These are phyloP conservation scores for Saccharomycopsis hybrid DNA, from an alignment of 1,139 yeast genomes.

Conservation along the genomic window DNA sequence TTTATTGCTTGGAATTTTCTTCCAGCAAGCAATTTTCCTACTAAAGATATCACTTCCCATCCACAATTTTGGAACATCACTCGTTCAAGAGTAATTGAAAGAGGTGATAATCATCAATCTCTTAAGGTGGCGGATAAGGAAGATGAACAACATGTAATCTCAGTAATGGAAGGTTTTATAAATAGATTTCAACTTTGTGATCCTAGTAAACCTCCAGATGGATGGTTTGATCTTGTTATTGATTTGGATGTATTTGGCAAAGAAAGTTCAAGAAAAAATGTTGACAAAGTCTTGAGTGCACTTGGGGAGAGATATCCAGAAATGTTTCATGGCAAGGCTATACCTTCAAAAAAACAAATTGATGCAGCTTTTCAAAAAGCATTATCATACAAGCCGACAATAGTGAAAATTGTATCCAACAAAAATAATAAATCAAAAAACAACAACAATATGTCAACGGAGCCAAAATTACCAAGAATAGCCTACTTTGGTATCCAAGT, in stretches of 20 bases:
- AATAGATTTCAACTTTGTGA: conserved; percentile 60
- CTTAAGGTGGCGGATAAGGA: conserved; percentile 51
- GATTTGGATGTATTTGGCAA: conserved; percentile 39
- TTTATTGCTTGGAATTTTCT: conserved; percentile 69
- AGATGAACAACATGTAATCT: conserved; percentile 37
- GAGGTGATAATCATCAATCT: conserved; percentile 92
- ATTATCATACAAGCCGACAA: conserved; percentile 44
- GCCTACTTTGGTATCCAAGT: conserved; percentile 15
- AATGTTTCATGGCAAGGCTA: conserved; percentile 25
- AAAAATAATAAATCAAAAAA: conserved; percentile 24
- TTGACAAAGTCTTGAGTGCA: conserved; percentile 36
- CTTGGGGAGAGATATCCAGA: conserved; percentile 42
- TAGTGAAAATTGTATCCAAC: conserved; percentile 34
- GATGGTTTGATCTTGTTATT: conserved; percentile 57
- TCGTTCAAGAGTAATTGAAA: conserved; percentile 45
- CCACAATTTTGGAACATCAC: conserved; percentile 47
- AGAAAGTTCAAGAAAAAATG: conserved; percentile 49
- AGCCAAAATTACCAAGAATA: conserved; percentile 22
- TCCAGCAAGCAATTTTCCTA: conserved; percentile 27
- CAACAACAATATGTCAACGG: conserved; percentile 20
- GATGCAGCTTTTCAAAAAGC: conserved; percentile 43
- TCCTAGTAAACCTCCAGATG: conserved; percentile 49
- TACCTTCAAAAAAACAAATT: conserved; percentile 40
- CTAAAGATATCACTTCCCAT: conserved; percentile 26
- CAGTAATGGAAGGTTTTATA: conserved; percentile 70